Base-by-base conservation (phyloP, 306 rosid genomes). In the Trifolium pratense region DNA sequence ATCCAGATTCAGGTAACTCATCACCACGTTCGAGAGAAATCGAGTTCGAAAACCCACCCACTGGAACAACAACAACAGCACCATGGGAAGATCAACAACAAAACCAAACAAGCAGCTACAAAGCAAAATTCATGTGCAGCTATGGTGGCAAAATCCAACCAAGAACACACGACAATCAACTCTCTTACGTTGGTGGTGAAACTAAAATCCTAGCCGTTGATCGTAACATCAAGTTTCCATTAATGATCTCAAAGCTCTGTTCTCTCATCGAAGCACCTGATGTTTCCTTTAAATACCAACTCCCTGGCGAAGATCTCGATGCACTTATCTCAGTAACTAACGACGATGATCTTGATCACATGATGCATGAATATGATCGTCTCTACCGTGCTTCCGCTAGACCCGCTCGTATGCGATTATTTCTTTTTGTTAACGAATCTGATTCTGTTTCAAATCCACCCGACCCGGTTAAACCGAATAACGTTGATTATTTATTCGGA, bases 321-420 rank as follows among this genome's bases (percentile, higher is more conserved):
- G 97, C 98, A 3, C 80, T 94, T 66, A 94, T 94, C 49, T 94
- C 98, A 7, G 96, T 94, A 26, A 74, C 96, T 10, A 94, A 87
- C 84, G 98, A 94, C 26, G 98, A 94, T 15, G 98, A 94, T 66
- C 89, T 94, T 3, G 97, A 94, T 37, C 96, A 91, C 63, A 91
- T 94, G 98, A 94, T 94, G 98, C 92, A 87, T 64, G 98, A 94
- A 80, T 94, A 85, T 56, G 98, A 94, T 70, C 98, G 98, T 14
- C 91, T 91, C 70, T 89, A 76, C 62, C 89, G 98, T 1, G 75
- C 86, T 52, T 85, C 97, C 0, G 84, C 84, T 31, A 87, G 65
- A 73, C 96, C 96, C 0, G 87, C 95, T 5, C 70, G 98, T 39
- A 91, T 94, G 96, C 78, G 98, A 62, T 75, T 94, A 6, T 94